Evolutionary conservation across 805 yeast genomes (phyloP).

Genomic region (Pichia exigua): DNA sequence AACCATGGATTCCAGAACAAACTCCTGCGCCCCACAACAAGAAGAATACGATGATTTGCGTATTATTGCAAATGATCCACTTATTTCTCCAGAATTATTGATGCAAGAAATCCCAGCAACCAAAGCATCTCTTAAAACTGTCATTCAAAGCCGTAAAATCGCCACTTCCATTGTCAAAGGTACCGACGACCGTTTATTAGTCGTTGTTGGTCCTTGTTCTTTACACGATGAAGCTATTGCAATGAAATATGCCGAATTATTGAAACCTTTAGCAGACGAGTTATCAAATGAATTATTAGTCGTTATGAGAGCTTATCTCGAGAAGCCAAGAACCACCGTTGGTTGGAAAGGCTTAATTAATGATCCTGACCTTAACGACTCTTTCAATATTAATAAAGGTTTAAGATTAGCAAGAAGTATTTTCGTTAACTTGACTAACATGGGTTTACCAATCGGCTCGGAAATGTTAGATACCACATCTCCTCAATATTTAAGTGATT

Average conservation of each 20-base stretch:
- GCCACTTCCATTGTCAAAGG: conserved; percentile 68
- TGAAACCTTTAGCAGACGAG: conserved; percentile 61
- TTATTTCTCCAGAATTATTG: conserved; percentile 85
- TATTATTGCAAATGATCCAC: conserved; percentile 85
- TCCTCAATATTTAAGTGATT: conserved; percentile 90
- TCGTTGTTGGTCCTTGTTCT: conserved; percentile 95
- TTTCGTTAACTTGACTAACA: conserved; percentile 69
- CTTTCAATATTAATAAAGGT: conserved; percentile 94
- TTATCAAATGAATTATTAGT: conserved; percentile 69
- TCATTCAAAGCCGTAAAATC: conserved; percentile 69
- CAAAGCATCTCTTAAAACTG: conserved; percentile 48
- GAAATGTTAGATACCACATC: conserved; percentile 98
- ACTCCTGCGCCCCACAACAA: conserved; percentile 40
- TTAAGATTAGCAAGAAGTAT: conserved; percentile 78
- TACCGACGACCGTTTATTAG: conserved; percentile 73
- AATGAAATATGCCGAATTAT: conserved; percentile 70
- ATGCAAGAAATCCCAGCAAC: conserved; percentile 77
- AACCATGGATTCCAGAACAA: conserved; percentile 8
- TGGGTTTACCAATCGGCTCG: conserved; percentile 86
- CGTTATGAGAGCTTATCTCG: conserved; percentile 95
- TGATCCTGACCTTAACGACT: conserved; percentile 89
- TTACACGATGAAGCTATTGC: conserved; percentile 90
- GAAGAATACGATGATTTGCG: conserved; percentile 71
- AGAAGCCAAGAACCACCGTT: conserved; percentile 97
- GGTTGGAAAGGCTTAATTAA: conserved; percentile 99